phyloP scores from a whole-genome alignment of 2,329 filamentous ascomycete species.

The Colletotrichum acutatum region DNA sequence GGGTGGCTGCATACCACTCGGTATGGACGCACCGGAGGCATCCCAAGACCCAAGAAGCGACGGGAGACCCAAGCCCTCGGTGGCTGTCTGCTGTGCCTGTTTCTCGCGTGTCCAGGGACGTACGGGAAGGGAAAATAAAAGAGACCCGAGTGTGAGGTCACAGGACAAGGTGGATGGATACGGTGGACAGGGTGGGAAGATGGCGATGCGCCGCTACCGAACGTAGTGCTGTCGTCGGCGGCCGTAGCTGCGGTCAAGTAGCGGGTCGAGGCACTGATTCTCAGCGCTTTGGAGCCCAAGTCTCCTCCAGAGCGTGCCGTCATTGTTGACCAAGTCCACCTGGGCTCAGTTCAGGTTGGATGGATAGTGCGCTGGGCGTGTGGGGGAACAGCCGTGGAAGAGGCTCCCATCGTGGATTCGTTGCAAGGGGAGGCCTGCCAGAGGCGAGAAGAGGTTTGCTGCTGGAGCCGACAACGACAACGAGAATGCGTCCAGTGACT shows the following conservation, averaged over 20 bases:
- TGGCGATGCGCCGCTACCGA: slow-evolving; percentile 8
- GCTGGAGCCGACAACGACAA: background rate
- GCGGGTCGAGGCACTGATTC: slow-evolving; percentile 34
- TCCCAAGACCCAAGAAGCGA: background rate
- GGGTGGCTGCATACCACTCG: background rate
- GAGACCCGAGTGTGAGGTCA: slow-evolving; percentile 11
- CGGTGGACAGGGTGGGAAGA: slow-evolving; percentile 1
- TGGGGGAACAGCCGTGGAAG: background rate
- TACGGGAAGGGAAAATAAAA: slow-evolving; percentile 3
- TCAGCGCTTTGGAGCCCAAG: background rate
- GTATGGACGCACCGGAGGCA: slow-evolving; percentile 1
- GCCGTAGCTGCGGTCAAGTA: slow-evolving; percentile 27
- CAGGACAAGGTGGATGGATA: background rate
- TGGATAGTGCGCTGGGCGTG: background rate
- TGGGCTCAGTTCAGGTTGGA: background rate
- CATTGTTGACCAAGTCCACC: background rate
- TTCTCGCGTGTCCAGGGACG: background rate
- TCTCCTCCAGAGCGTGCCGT: background rate
- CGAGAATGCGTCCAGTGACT: background rate
- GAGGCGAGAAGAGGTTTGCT: background rate
- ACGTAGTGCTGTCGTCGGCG: background rate
- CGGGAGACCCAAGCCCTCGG: background rate
- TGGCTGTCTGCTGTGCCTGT: background rate
- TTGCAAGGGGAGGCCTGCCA: slow-evolving; percentile 7
- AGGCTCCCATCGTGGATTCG: background rate